Base-by-base conservation (phyloP, 176 grass and related monocot genomes). In the Bonia amplexicaulis region DNA sequence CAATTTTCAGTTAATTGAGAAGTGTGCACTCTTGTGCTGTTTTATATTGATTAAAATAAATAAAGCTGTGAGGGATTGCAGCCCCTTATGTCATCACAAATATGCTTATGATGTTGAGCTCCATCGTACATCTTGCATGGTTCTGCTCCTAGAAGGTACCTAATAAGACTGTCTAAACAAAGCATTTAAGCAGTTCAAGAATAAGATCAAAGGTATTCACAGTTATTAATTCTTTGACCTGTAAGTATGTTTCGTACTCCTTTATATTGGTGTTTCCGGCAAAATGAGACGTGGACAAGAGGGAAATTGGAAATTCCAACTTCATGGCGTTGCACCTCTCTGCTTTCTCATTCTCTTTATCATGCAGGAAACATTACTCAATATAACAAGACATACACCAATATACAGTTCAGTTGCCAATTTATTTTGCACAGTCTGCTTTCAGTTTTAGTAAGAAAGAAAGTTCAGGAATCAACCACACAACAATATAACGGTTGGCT, bases 61-160 rank as follows among this genome's bases (percentile, higher is more conserved):
- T 82, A 90, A 90, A 90, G 20, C 59, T 86, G 62, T 23, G 60
- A 58, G 48, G 25, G 9, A 54, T 26, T 78, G 72, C 78, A 26
- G 13, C 60, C 27, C 10, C 51, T 67, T 49, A 20, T 68, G 47
- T 45, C 39, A 74, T 51, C 48, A 45, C 47, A 53, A 6, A 74
- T 53, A 54, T 74, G 45, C 9, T 53, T 54, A 54, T 0, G 9
- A 19, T 54, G 45, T 19, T 37, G 31, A 66, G 31, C 16, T 39
- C 64, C 64, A 19, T 10, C 7, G 4, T 66, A 17, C 27, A 19
- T 8, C 7, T 66, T 35, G 6, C 64, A 37, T 66, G 31, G 31
- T 19, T 66, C 15, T 19, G 39, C 64, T 66, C 31, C 29, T 37
- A 23, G 3, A 37, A 66, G 15, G 64, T 66, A 20, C 63, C 13